Evolutionary conservation across 2,329 filamentous ascomycete genomes (phyloP).

Genomic region (Beauveria sp.): DNA sequence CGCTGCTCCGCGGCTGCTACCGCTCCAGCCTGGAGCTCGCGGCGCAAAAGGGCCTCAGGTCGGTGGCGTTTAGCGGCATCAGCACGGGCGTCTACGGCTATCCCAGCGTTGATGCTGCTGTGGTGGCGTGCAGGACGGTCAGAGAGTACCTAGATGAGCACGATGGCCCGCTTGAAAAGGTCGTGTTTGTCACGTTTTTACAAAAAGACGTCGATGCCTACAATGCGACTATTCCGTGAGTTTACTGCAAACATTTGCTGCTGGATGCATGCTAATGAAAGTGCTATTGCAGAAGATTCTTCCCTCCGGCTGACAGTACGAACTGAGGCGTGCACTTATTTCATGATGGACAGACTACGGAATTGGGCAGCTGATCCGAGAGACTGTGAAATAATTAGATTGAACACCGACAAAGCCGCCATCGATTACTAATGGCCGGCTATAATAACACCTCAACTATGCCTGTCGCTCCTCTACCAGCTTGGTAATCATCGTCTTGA

Average conservation of each 20-base stretch:
- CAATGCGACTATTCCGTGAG: constrained; percentile 60
- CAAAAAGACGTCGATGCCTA: constrained; percentile 72
- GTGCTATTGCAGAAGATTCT: not conserved
- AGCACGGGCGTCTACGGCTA: constrained; percentile 91
- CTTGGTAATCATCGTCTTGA: constrained; percentile 42
- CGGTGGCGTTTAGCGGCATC: constrained; percentile 74
- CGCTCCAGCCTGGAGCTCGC: constrained; percentile 64
- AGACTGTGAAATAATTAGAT: not conserved
- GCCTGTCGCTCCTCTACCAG: constrained; percentile 14
- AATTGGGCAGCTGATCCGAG: not conserved
- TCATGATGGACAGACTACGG: not conserved
- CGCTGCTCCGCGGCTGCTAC: constrained; percentile 58
- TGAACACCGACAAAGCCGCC: not conserved
- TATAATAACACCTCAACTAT: not conserved
- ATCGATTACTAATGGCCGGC: no score
- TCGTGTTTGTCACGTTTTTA: constrained; percentile 82
- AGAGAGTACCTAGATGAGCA: constrained; percentile 45
- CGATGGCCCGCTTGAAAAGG: constrained; percentile 51
- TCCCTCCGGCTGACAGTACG: not conserved
- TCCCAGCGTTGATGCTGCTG: constrained; percentile 64
- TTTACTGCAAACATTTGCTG: not conserved
- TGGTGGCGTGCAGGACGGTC: constrained; percentile 57
- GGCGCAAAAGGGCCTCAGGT: constrained; percentile 55
- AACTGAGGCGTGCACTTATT: not conserved
- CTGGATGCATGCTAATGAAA: not conserved